These are phyloP conservation scores for Aspergillus affinis DNA, from an alignment of 495 filamentous ascomycete species.

Conservation along the genomic window DNA sequence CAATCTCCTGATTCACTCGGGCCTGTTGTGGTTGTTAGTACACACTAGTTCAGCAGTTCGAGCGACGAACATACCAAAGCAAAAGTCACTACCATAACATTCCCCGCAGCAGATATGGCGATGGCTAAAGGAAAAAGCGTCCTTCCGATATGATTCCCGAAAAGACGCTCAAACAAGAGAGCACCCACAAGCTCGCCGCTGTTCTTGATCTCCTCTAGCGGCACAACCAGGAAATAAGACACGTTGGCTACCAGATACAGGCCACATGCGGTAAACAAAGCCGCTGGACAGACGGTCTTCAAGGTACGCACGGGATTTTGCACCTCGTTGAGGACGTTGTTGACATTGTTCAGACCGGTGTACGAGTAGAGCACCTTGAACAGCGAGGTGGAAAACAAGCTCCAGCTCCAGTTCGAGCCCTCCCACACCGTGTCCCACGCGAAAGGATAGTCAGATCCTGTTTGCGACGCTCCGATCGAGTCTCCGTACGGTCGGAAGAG, in stretches of 20 bases:
- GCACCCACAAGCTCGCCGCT: conserved; percentile 68
- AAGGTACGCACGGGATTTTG: conserved; percentile 66
- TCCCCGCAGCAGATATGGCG: conserved; percentile 66
- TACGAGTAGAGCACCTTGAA: conserved; percentile 78
- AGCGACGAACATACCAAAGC: conserved; percentile 45
- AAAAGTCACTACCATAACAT: conserved; percentile 79
- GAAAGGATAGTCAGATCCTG: not conserved
- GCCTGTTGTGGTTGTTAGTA: conserved; percentile 41
- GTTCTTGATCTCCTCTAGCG: conserved; percentile 64
- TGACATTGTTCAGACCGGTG: conserved; percentile 64
- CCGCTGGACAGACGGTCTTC: conserved; percentile 60
- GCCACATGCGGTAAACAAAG: conserved; percentile 58
- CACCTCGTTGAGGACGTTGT: conserved; percentile 78
- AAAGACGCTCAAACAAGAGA: conserved; percentile 65
- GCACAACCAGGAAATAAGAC: conserved; percentile 68
- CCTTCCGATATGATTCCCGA: conserved; percentile 58
- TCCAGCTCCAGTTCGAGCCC: conserved; percentile 49
- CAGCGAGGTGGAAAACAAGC: conserved; percentile 58
- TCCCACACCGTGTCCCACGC: conserved; percentile 41
- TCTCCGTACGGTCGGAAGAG: conserved; percentile 26
- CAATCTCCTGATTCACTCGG: conserved; percentile 68
- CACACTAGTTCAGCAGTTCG: not conserved
- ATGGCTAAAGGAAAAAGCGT: conserved; percentile 62
- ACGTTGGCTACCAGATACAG: conserved; percentile 70
- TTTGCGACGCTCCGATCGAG: conserved; percentile 16